These are phyloP conservation scores for Leucaena leucocephala DNA, from an alignment of 306 rosid genomes.

Conservation along the genomic window DNA sequence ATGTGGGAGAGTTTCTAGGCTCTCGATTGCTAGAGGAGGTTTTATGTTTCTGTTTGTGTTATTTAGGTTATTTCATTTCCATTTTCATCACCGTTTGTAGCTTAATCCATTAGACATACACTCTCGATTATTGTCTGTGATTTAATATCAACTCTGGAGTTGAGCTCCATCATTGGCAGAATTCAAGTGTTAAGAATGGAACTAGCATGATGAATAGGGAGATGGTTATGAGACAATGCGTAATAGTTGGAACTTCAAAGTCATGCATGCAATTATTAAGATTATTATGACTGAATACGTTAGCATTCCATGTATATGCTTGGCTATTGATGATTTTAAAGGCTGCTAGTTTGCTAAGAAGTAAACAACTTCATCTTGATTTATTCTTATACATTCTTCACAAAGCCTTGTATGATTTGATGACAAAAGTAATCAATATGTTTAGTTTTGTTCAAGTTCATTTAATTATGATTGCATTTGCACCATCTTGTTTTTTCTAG, in stretches of 20 bases:
- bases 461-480: background rate
- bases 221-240: background rate
- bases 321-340: background rate
- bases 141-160: too few species aligned
- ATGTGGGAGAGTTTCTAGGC: too few species aligned
- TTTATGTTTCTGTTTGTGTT: too few species aligned
- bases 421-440: background rate
- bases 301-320: background rate
- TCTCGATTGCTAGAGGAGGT: too few species aligned
- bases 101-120: too few species aligned
- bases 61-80: too few species aligned
- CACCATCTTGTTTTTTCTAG: background rate
- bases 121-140: too few species aligned
- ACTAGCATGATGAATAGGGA: background rate
- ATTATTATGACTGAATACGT: background rate
- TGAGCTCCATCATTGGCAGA: background rate
- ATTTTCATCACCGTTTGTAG: too few species aligned
- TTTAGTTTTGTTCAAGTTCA: constrained; percentile 13
- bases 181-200: constrained; percentile 11
- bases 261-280: background rate
- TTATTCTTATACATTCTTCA: background rate
- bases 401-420: background rate
- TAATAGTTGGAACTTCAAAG: background rate
- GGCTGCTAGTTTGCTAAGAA: background rate
- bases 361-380: background rate